These are phyloP conservation scores for Smittium mucronatum DNA, from an alignment of 371 early-diverging fungal species.

Conservation along the genomic window DNA sequence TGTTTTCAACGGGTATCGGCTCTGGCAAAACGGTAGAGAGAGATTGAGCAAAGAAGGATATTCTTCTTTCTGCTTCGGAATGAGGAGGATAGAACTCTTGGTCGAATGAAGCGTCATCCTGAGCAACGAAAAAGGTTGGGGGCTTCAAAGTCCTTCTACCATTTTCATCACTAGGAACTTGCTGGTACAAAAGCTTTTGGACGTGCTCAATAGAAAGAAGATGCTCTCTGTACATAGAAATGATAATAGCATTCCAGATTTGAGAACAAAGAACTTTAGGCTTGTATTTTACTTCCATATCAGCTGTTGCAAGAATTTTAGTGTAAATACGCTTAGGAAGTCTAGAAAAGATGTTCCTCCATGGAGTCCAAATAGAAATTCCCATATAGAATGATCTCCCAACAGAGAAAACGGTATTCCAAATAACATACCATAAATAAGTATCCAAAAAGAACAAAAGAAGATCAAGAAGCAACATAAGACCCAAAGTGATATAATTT, in stretches of 20 bases:
- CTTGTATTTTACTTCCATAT: conserved; percentile 56
- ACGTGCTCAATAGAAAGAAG: conserved; percentile 65
- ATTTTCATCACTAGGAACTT: conserved; percentile 52
- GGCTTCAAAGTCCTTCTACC: conserved; percentile 56
- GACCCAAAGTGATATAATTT: conserved; percentile 53
- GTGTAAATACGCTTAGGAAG: conserved; percentile 77
- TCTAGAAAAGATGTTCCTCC: conserved; percentile 73
- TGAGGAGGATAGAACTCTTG: conserved; percentile 63
- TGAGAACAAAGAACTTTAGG: conserved; percentile 69
- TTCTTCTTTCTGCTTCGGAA: conserved; percentile 73
- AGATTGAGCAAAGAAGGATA: conserved; percentile 79
- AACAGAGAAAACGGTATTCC: conserved; percentile 69
- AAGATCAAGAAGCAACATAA: conserved; percentile 67
- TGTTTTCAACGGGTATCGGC: conserved; percentile 64
- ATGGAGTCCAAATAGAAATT: conserved; percentile 75
- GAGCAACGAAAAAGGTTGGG: conserved; percentile 71
- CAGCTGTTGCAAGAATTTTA: conserved; percentile 58
- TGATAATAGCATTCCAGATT: conserved; percentile 80
- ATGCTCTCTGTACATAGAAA: conserved; percentile 79
- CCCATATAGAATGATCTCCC: conserved; percentile 67
- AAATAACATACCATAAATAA: conserved; percentile 83
- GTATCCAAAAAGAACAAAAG: conserved; percentile 79
- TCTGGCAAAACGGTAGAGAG: conserved; percentile 74
- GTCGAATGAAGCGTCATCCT: conserved; percentile 66
- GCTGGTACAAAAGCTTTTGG: conserved; percentile 63